These are phyloP conservation scores for Hypoxylon sp. DNA, from an alignment of 2,329 filamentous ascomycete species.

Conservation along the genomic window DNA sequence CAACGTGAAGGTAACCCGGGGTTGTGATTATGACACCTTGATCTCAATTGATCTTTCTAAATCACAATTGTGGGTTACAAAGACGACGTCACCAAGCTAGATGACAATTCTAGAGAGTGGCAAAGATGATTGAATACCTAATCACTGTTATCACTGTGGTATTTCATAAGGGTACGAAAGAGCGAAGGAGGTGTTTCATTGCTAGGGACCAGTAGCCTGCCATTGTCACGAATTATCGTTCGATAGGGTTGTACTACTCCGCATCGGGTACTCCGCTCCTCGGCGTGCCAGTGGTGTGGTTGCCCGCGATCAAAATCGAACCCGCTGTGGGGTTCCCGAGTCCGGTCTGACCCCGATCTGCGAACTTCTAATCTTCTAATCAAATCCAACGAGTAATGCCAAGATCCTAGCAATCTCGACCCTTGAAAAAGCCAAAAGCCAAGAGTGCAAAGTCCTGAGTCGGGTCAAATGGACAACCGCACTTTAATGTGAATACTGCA, in stretches of 20 bases:
- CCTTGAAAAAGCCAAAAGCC: slow-evolving; percentile 1
- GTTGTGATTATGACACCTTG: background rate
- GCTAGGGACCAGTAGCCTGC: slow-evolving; percentile 1
- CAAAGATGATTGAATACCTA: background rate
- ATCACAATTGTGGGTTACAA: slow-evolving; percentile 1
- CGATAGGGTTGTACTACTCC: slow-evolving; percentile 37
- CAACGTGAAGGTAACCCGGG: background rate
- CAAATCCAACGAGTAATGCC: slow-evolving; percentile 6
- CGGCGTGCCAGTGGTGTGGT: slow-evolving; percentile 4
- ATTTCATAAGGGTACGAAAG: background rate
- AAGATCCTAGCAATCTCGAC: slow-evolving; percentile 9
- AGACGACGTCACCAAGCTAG: background rate
- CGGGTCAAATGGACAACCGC: background rate
- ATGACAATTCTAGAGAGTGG: background rate
- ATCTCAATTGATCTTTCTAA: background rate
- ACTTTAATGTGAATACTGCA: background rate
- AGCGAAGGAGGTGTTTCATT: background rate
- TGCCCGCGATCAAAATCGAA: slow-evolving; percentile 33
- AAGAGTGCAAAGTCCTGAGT: background rate
- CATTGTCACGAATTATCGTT: slow-evolving; percentile 33
- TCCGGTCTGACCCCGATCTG: slow-evolving; percentile 37
- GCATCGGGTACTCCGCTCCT: slow-evolving; percentile 42
- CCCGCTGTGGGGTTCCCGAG: slow-evolving; percentile 37
- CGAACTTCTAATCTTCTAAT: slow-evolving; percentile 14
- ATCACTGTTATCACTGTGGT: too few species aligned